Base-by-base conservation (phyloP, 257 asterid genomes). In the Cordia subcordata region DNA sequence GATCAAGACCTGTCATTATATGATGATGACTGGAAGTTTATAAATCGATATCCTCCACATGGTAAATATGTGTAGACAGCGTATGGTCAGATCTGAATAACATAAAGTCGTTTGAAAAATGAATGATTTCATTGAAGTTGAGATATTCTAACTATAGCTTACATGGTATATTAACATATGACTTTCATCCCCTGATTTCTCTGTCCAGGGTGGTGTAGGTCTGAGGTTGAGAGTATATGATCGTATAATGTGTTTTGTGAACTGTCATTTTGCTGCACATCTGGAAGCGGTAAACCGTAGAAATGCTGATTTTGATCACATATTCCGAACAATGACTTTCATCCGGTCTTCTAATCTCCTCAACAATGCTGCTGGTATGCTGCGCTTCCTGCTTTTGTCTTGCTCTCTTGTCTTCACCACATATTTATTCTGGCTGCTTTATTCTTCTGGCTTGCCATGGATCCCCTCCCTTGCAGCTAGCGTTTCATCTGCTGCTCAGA, bases 261-360 rank as follows among this genome's bases (percentile, higher is more conserved):
- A 89, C 69, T 86, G 99, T 45, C 99, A 93, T 75, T 74, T 93
- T 54, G 97, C 99, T 55, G 99, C 99, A 33, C 99, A 93, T 81
- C 71, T 93, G 72, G 99, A 93, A 68, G 99, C 99, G 52, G 95
- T 93, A 19, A 93, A 87, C 61, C 82, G 90, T 10, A 80, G 99
- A 10, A 93, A 93, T 62, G 94, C 96, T 33, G 96, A 93, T 81
- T 93, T 86, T 38, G 82, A 85, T 57, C 97, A 89, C 73, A 89
- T 93, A 67, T 93, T 67, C 59, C 81, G 95, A 54, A 75, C 82
- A 49, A 93, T 93, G 97, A 60, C 90, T 35, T 89, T 93, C 81
- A 57, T 88, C 13, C 81, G 96, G 17, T 80, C 97, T 1, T 74
- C 90, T 53, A 75, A 75, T 75, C 65, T 78, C 53, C 77, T 67